Conservation (phyloP, 176 grass and related monocot species). For the Carex littledalei region DNA sequence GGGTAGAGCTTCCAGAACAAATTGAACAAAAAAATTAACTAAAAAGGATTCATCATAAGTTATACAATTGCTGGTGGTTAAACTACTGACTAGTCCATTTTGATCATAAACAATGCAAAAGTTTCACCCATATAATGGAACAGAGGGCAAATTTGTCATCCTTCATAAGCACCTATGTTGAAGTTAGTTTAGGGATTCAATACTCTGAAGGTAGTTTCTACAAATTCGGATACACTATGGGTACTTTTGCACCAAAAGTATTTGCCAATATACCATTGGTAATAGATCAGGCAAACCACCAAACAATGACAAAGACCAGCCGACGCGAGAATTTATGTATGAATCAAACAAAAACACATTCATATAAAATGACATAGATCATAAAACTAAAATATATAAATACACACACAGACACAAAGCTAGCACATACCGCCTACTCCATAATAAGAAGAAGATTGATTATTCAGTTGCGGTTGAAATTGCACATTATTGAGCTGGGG, state of each 20-base stretch:
- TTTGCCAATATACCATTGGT: neutral
- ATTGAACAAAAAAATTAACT: neutral
- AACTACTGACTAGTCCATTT: neutral
- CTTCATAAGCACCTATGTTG: neutral
- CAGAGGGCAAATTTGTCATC: neutral
- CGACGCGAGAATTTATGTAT: neutral
- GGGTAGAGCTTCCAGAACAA: neutral
- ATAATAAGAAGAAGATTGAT: slow-evolving; percentile 2
- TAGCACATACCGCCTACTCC: slow-evolving; percentile 21
- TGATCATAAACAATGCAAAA: neutral
- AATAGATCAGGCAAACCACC: neutral
- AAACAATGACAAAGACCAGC: neutral
- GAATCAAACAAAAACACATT: neutral
- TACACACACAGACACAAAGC: neutral
- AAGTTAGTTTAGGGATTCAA: neutral
- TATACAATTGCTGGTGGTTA: neutral
- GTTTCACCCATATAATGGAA: neutral
- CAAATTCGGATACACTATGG: neutral
- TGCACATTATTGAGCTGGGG: neutral
- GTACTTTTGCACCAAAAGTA: neutral
- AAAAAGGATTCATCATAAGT: neutral
- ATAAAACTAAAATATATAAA: neutral
- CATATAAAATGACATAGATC: neutral
- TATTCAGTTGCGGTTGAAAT: neutral
- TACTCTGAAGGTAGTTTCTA: neutral